Base-by-base conservation (phyloP, 371 early-diverging fungal species). In the Mucor indicus region DNA sequence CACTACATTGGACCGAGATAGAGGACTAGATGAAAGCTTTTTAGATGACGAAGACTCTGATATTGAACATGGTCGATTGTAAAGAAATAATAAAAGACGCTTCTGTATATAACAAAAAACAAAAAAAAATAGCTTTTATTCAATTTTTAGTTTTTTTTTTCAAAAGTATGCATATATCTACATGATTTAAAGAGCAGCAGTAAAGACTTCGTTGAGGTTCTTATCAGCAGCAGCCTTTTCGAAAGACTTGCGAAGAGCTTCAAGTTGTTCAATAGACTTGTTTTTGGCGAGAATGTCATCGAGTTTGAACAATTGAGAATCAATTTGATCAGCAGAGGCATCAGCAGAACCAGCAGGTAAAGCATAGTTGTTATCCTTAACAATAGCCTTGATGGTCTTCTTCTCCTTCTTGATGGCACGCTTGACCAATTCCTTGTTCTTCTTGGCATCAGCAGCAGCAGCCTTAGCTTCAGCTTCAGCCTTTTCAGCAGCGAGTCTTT, bases 361-460 rank as follows among this genome's bases (percentile, higher is more conserved):
- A 74, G 85, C 90, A 72, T 87, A 90, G 81, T 88, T 86, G 80
- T 87, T 74, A 27, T 79, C 85, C 64, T 88, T 83, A 62, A 92
- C 67, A 44, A 90, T 55, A n/a, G 77, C 64, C 78, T 89, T 87
- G 63, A 96, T 80, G 49, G 76, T 81, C 79, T 94, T 95, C 84
- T 92, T 91, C 68, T 93, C 92, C 81, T 91, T 92, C 72, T 87
- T 86, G 61, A 93, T 75, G 33, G 71, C 79, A 66, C 89, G 89
- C 83, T 93, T 93, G 49, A 72, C 62, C 47, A 72, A 67, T 51
- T 84, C 84, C 75, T 86, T 85, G 60, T 67, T 79, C 73, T 81
- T 84, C 78, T 89, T 91, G 55, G 75, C 80, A 36, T 67, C 66
- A 51, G 76, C 87, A 55, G 72, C 64, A 21, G 66, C 69, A 36